Evolutionary conservation across 73 alveolate species (phyloP).

Genomic region (Paramecium sonneborni): DNA sequence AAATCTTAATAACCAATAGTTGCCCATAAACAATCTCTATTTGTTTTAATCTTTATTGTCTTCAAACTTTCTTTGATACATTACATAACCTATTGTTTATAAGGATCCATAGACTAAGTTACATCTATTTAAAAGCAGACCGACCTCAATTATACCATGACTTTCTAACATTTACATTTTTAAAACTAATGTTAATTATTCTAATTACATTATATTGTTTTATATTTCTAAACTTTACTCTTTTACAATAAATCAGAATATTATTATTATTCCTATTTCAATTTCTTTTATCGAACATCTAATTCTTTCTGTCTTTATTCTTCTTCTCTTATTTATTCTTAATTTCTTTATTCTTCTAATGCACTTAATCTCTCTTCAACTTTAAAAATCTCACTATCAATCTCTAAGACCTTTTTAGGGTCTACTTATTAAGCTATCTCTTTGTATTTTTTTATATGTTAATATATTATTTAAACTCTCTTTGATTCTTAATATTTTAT

Average conservation of each 20-base stretch:
- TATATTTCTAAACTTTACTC: not conserved
- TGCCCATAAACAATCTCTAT: slow-evolving; percentile 56
- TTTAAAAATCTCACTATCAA: not conserved
- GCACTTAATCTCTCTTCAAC: not conserved
- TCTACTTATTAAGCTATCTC: not conserved
- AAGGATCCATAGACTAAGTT: slow-evolving; percentile 42
- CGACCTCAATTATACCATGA: slow-evolving; percentile 47
- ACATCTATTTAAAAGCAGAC: slow-evolving; percentile 35
- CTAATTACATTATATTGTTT: not conserved
- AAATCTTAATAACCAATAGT: slow-evolving; percentile 45
- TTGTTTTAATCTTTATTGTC: slow-evolving; percentile 17
- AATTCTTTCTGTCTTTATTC: not conserved
- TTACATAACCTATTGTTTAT: slow-evolving; percentile 18
- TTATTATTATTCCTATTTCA: not conserved
- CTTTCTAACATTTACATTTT: slow-evolving; percentile 2
- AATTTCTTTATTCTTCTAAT: not conserved
- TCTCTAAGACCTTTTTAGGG: not conserved
- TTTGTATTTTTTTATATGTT: not conserved
- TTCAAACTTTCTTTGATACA: slow-evolving; percentile 29
- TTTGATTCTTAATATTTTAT: not conserved
- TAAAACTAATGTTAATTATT: not conserved
- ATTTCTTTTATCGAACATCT: not conserved
- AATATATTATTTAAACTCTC: not conserved
- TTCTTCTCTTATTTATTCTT: not conserved
- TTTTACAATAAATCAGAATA: not conserved